Percentiles rank a stretch among this genome's conserved stretches.
Conservation (phyloP, 2,329 filamentous ascomycete species). For the Hirsutella thompsonii region DNA sequence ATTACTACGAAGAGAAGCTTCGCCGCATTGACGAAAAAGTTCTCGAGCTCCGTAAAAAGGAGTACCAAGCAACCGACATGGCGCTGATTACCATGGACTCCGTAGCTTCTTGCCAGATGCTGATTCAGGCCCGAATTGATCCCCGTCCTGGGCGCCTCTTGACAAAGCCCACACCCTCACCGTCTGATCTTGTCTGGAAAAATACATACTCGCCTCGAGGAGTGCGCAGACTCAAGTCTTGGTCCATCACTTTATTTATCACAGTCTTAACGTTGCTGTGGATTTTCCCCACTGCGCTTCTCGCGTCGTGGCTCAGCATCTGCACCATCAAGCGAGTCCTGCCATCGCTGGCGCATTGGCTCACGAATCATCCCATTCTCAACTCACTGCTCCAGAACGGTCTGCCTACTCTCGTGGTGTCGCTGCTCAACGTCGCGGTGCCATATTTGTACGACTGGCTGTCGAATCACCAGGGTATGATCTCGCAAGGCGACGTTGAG, state of each 20-base stretch:
- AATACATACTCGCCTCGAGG: conserved; percentile 78
- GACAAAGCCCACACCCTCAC: conserved; percentile 76
- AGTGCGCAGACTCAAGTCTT: conserved; percentile 63
- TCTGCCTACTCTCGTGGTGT: conserved; percentile 72
- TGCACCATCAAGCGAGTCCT: conserved; percentile 66
- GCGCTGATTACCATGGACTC: conserved; percentile 98
- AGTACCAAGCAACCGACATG: conserved; percentile 66
- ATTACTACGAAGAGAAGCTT: conserved; percentile 85
- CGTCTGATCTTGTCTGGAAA: conserved; percentile 85
- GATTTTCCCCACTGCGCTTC: conserved; percentile 66
- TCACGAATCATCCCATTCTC: conserved; percentile 56
- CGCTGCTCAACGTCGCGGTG: conserved; percentile 76
- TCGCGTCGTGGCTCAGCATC: conserved; percentile 69
- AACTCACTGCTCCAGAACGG: conserved; percentile 76
- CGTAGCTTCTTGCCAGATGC: conserved; percentile 86
- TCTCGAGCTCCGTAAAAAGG: conserved; percentile 52
- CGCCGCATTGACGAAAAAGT: conserved; percentile 69
- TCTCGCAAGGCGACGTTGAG: conserved; percentile 88
- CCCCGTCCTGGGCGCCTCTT: conserved; percentile 76
- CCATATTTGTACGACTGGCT: conserved; percentile 93
- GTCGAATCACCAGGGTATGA: conserved; percentile 84
- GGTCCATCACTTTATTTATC: conserved; percentile 75
- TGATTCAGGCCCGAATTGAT: conserved; percentile 86
- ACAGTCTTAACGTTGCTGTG: conserved; percentile 75
- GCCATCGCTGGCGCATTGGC: conserved; percentile 53